A percentile compares a stretch with the other conserved stretches of the same genome.
Conservation (phyloP, 2,329 filamentous ascomycete species). For the Aureobasidium lini region DNA sequence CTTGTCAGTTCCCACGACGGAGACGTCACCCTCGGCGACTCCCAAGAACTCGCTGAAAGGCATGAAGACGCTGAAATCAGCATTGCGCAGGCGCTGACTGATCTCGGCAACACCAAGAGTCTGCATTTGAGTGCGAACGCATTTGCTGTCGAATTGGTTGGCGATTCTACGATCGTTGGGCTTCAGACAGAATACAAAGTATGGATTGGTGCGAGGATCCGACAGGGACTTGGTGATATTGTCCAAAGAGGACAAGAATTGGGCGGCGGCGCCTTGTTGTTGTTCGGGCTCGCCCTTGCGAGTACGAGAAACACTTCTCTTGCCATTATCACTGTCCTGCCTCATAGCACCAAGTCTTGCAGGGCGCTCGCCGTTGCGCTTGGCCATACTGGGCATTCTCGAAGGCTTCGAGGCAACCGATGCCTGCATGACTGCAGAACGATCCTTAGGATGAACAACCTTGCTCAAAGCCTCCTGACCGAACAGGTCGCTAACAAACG, state of each 20-base stretch:
- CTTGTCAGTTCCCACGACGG: conserved; percentile 82
- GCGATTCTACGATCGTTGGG: conserved; percentile 95
- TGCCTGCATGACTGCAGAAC: conserved; percentile 85
- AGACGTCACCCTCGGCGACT: conserved; percentile 72
- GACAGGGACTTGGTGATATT: conserved; percentile 84
- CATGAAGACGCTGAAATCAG: conserved; percentile 91
- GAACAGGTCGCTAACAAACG: conserved; percentile 84
- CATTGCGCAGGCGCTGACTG: conserved; percentile 82
- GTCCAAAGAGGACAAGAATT: conserved; percentile 82
- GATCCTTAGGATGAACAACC: conserved; percentile 86
- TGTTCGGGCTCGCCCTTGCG: conserved; percentile 34
- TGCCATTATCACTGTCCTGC: conserved; percentile 33
- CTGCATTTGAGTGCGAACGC: conserved; percentile 87
- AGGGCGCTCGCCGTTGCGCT: conserved; percentile 58
- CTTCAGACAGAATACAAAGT: conserved; percentile 96
- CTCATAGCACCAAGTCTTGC: conserved; percentile 37
- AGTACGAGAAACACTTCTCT: conserved; percentile 30
- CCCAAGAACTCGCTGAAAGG: conserved; percentile 95
- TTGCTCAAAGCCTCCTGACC: conserved; percentile 94
- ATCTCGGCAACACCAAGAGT: conserved; percentile 96
- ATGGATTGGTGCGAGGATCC: conserved; percentile 77
- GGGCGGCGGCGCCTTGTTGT: conserved; percentile 82
- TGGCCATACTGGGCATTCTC: conserved; percentile 86
- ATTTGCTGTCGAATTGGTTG: conserved; percentile 98
- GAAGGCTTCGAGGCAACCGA: conserved; percentile 93